Conservation (phyloP, 768 basidiomycete genomes). For the Hortiboletus campestris region DNA sequence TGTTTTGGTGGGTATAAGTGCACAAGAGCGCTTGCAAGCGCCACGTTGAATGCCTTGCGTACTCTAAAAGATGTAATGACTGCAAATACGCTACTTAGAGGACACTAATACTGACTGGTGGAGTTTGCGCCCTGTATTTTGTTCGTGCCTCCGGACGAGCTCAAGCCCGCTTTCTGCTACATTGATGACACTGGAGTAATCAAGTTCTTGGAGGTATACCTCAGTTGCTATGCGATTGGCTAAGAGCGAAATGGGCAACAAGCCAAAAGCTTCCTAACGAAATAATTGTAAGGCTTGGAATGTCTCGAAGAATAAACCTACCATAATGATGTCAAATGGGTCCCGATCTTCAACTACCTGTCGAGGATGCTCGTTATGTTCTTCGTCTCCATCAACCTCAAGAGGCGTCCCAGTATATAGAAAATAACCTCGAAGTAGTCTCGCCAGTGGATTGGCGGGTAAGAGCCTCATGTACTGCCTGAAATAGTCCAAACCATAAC, state of each 20-base stretch:
- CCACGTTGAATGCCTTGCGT: constrained; percentile 64
- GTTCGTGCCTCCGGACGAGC: constrained; percentile 51
- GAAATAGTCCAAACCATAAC: constrained; percentile 57
- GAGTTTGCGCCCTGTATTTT: constrained; percentile 54
- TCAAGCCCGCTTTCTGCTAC: constrained; percentile 69
- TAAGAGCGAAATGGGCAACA: constrained; percentile 55
- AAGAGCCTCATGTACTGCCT: constrained; percentile 65
- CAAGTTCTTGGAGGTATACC: constrained; percentile 63
- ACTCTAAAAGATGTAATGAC: constrained; percentile 42
- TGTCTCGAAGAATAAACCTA: constrained; percentile 32
- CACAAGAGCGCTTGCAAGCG: constrained; percentile 73
- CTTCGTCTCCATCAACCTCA: constrained; percentile 36
- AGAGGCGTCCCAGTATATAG: constrained; percentile 51
- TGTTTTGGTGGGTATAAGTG: constrained; percentile 90
- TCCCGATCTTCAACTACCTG: constrained; percentile 41
- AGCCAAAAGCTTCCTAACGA: constrained; percentile 53
- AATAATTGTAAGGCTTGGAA: constrained; percentile 5
- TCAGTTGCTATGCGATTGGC: constrained; percentile 65
- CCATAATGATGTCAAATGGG: constrained; percentile 60
- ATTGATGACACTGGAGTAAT: constrained; percentile 72
- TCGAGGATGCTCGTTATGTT: constrained; percentile 13
- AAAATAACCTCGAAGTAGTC: constrained; percentile 66
- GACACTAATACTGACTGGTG: constrained; percentile 39
- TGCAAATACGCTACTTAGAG: background rate
- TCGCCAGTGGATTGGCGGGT: constrained; percentile 54